Evolutionary conservation across 495 filamentous ascomycete species (phyloP).

Genomic region (Pyrenula massariospora): DNA sequence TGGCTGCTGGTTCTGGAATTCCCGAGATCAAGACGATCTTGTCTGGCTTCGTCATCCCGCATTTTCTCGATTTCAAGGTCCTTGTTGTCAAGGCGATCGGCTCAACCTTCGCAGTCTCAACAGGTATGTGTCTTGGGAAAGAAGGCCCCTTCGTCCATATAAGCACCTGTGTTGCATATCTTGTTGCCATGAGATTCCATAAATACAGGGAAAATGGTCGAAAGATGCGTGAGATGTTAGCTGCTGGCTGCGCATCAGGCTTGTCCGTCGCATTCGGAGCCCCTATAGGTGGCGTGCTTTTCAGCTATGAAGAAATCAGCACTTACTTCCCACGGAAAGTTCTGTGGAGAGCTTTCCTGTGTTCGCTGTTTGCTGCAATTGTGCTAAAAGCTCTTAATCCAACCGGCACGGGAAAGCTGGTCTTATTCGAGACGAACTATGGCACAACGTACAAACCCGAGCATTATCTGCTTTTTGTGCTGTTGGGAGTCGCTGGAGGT

Average conservation of each 20-base stretch:
- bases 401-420: conserved; percentile 43
- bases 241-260: conserved; percentile 41
- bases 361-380: conserved; percentile 40
- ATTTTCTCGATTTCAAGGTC: conserved; percentile 41
- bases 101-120: conserved; percentile 41
- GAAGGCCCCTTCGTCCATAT: conserved; percentile 52
- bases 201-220: conserved; percentile 41
- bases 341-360: conserved; percentile 45
- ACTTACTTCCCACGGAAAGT: conserved; percentile 38
- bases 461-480: conserved; percentile 42
- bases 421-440: conserved; percentile 48
- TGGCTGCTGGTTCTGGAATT: conserved; percentile 44
- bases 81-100: conserved; percentile 45
- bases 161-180: conserved; percentile 41
- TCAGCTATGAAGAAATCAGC: conserved; percentile 38
- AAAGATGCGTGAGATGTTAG: conserved; percentile 42
- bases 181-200: conserved; percentile 36
- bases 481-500: conserved; percentile 43
- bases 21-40: conserved; percentile 51
- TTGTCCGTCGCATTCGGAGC: conserved; percentile 48
- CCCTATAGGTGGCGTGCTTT: conserved; percentile 46
- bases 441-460: conserved; percentile 36
- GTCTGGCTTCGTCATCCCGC: conserved; percentile 46
- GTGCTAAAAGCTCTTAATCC: conserved; percentile 46
- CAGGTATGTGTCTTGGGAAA: conserved; percentile 47